Conservation (phyloP, 306 rosid genomes). For the Prunus salicina region DNA sequence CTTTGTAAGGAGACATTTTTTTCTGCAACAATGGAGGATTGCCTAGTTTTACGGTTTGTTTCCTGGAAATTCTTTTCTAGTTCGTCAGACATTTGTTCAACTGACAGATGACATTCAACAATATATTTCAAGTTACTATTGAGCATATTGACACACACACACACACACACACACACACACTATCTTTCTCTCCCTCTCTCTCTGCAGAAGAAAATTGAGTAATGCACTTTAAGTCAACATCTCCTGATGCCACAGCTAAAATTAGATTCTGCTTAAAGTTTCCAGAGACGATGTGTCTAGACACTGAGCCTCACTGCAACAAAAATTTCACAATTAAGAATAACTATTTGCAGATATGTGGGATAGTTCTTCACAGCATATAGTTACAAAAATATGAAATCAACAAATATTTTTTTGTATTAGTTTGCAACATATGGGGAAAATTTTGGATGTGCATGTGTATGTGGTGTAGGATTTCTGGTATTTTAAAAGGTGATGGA, state of each 20-base stretch:
- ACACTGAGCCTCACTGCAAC: neutral
- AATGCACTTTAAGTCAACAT: neutral
- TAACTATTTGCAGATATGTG: neutral
- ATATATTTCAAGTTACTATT: neutral
- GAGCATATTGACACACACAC: neutral
- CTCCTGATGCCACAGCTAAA: neutral
- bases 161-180: too few relatives aligned
- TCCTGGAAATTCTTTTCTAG: conserved; percentile 1
- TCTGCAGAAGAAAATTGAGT: neutral
- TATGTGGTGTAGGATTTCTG: neutral
- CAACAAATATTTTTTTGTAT: too few relatives aligned
- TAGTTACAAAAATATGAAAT: neutral
- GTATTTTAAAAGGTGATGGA: neutral
- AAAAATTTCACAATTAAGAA: neutral
- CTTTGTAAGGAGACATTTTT: conserved; percentile 92
- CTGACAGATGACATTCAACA: conserved; percentile 8
- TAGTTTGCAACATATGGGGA: too few relatives aligned
- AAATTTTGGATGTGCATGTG: too few relatives aligned
- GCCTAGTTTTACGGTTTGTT: conserved; percentile 64
- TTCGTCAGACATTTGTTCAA: conserved; percentile 2
- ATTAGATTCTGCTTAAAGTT: neutral
- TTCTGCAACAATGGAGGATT: conserved; percentile 73
- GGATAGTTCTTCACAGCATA: neutral
- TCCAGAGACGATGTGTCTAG: neutral
- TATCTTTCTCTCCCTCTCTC: neutral